These are phyloP conservation scores for Phytophthora foliorum DNA, from an alignment of 352 stramenopile species.

Conservation along the genomic window DNA sequence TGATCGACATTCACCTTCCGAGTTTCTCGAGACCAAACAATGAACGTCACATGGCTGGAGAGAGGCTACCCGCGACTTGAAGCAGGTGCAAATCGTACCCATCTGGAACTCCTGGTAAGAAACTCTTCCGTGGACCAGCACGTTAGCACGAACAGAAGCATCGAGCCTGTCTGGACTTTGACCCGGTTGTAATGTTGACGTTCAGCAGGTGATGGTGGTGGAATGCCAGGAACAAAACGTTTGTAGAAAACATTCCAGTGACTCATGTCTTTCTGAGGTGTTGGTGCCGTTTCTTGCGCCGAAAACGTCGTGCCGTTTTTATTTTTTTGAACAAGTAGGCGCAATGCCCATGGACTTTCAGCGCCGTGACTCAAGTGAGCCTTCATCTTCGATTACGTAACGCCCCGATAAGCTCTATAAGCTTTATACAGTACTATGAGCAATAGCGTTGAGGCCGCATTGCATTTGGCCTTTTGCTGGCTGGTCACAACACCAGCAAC, in stretches of 20 bases:
- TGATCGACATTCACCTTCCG: conserved; percentile 13
- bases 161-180: conserved; percentile 14
- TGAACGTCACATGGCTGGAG: neutral
- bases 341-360: conserved; percentile 2
- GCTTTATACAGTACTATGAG: too few relatives aligned
- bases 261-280: neutral
- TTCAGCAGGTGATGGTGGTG: neutral
- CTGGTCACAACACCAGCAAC: too few relatives aligned
- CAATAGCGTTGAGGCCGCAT: too few relatives aligned
- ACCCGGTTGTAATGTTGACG: conserved; percentile 21
- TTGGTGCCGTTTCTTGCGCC: neutral
- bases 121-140: conserved; percentile 1
- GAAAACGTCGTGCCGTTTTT: neutral
- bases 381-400: neutral
- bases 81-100: conserved; percentile 14
- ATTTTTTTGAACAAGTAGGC: conserved; percentile 5
- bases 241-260: neutral
- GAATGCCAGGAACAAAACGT: neutral
- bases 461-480: too few relatives aligned
- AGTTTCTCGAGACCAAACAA: neutral
- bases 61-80: conserved; percentile 1
- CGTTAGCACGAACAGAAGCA: conserved; percentile 23
- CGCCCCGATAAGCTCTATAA: too few relatives aligned
- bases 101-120: conserved; percentile 5
- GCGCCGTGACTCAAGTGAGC: too few relatives aligned